phyloP scores from a whole-genome alignment of 768 basidiomycete genomes.

The Hydnum rufescens region DNA sequence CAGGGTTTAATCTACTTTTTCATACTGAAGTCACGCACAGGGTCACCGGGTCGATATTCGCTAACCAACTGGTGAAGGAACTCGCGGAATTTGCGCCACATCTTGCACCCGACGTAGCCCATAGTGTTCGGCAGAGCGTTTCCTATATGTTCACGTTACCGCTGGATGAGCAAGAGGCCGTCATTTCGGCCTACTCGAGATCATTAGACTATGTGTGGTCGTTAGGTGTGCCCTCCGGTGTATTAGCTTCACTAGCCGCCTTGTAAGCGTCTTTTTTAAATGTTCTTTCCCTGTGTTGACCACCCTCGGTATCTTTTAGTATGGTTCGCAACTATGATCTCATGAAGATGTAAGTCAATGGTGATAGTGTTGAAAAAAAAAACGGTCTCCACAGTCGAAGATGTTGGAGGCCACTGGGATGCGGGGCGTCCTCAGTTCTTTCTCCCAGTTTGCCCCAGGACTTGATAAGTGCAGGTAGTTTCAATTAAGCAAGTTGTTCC shows the following conservation, averaged over 20 bases:
- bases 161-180: slow-evolving; percentile 3
- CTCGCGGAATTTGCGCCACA: slow-evolving; percentile 15
- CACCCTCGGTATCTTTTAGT: background rate
- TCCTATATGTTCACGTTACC: slow-evolving; percentile 16
- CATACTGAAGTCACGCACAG: slow-evolving; percentile 1
- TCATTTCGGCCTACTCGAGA: slow-evolving; percentile 12
- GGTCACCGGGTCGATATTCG: slow-evolving; percentile 10
- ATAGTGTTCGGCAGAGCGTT: slow-evolving; percentile 14
- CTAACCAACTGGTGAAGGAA: slow-evolving; percentile 17
- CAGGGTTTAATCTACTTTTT: slow-evolving; percentile 3
- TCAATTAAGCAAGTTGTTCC: too few relatives aligned
- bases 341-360: background rate
- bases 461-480: too few relatives aligned
- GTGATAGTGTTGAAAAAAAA: background rate
- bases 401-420: too few relatives aligned
- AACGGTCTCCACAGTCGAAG: too few relatives aligned
- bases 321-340: background rate
- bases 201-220: slow-evolving; percentile 16
- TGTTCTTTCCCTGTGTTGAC: background rate
- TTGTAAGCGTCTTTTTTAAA: background rate
- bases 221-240: slow-evolving; percentile 18
- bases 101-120: slow-evolving; percentile 10
- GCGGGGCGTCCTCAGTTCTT: too few relatives aligned
- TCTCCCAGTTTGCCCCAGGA: too few relatives aligned
- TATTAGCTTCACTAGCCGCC: slow-evolving; percentile 9